Evolutionary conservation across 192 early-diverging fungal genomes (phyloP).

Genomic region (Backusella sp.): DNA sequence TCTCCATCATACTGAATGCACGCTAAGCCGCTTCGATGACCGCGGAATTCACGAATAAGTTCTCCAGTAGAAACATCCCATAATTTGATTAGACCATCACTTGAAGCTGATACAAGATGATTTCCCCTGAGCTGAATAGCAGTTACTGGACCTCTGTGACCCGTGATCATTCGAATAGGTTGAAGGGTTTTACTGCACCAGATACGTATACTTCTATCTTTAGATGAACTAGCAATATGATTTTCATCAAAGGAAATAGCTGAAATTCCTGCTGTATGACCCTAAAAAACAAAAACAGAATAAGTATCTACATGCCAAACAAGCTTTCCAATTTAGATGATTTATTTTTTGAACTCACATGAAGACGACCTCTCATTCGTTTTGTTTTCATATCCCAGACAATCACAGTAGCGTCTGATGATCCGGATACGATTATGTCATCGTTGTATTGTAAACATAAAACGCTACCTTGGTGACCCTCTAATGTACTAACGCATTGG

Average conservation of each 20-base stretch:
- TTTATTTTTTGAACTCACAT: constrained; percentile 17
- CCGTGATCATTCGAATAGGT: constrained; percentile 71
- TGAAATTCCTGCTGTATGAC: constrained; percentile 81
- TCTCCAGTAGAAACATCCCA: constrained; percentile 70
- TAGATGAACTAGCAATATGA: constrained; percentile 88
- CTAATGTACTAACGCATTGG: constrained; percentile 59
- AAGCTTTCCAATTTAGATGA: neutral
- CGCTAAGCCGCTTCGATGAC: constrained; percentile 82
- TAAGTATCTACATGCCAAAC: neutral
- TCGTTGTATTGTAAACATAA: constrained; percentile 88
- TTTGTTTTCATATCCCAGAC: constrained; percentile 78
- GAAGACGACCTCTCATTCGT: constrained; percentile 46
- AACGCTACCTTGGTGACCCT: constrained; percentile 71
- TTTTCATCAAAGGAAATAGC: constrained; percentile 81
- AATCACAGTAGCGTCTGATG: constrained; percentile 83
- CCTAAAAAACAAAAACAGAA: constrained; percentile 27
- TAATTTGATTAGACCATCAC: constrained; percentile 81
- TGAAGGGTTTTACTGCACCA: constrained; percentile 73
- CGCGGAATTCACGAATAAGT: constrained; percentile 66
- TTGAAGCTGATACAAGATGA: constrained; percentile 77
- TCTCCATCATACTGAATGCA: constrained; percentile 89
- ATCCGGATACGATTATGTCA: constrained; percentile 79
- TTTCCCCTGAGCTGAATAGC: constrained; percentile 79
- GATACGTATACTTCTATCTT: constrained; percentile 89
- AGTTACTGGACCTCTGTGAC: constrained; percentile 95